Conservation (phyloP, 768 basidiomycete species). For the Butyriboletus loyo region DNA sequence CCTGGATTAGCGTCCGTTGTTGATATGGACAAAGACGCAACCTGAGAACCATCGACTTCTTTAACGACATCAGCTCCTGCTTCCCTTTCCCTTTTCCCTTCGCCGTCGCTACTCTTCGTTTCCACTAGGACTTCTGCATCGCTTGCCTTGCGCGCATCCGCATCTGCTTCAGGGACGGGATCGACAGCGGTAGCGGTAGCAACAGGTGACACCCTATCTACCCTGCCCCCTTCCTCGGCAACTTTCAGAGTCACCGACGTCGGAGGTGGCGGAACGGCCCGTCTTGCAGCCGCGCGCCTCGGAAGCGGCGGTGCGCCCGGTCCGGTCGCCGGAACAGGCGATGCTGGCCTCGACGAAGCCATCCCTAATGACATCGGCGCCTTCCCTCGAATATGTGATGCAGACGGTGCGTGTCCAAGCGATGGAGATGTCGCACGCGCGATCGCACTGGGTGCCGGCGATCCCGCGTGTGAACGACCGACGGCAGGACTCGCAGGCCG, state of each 20-base stretch:
- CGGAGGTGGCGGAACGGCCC: constrained; percentile 28
- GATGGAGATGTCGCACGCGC: constrained; percentile 9
- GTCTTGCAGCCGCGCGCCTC: constrained; percentile 59
- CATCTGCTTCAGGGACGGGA: neutral
- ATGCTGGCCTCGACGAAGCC: constrained; percentile 34
- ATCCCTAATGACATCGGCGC: constrained; percentile 25
- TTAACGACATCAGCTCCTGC: neutral
- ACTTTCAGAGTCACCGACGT: neutral
- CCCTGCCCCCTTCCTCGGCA: constrained; percentile 1
- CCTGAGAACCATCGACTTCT: neutral
- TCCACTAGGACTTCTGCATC: constrained; percentile 1
- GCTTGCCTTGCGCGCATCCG: neutral
- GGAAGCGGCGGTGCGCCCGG: constrained; percentile 55
- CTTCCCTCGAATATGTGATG: constrained; percentile 17
- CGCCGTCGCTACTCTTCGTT: neutral
- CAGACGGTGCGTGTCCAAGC: constrained; percentile 5
- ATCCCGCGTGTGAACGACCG: constrained; percentile 25
- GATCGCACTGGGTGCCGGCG: constrained; percentile 16
- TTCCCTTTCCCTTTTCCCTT: neutral
- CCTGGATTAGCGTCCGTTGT: neutral
- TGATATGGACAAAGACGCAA: neutral
- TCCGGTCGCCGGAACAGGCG: constrained; percentile 29
- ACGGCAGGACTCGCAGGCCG: constrained; percentile 29
- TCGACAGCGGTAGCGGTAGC: neutral
- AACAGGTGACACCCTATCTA: neutral